Base-by-base conservation (phyloP, 2,329 filamentous ascomycete genomes). In the Colletotrichum spinosum region DNA sequence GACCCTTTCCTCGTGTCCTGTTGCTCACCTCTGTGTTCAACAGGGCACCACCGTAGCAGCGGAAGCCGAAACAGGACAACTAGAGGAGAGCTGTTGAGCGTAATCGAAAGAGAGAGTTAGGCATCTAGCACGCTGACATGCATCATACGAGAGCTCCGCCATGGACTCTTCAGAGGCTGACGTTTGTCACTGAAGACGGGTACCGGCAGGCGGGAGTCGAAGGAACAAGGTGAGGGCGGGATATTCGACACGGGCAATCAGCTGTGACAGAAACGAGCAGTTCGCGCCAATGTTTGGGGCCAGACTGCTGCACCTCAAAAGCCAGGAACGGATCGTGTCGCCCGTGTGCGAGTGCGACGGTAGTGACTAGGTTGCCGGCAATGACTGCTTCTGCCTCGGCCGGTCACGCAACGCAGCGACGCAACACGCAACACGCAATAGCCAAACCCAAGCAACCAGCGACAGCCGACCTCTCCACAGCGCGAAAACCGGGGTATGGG, bases 71-170 rank as follows among this genome's bases (percentile, higher is more conserved):
- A 49, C 53, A 39, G 48, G 17, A 37, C 17, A 52, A n/a, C 37
- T 37, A 15, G 38, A 33, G 17, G 42, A 53, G 51, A 65, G 52
- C 45, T 62, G 58, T 59, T 63, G 52, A 4, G 59, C 33, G 53
- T 37, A 54, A 25, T 1, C 25, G 25, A 25, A 45, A 5, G 58
- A 57, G 41, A 44, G 34, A 44, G 13, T 63, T 53, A 65, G 15
- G 37, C 52, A 56, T 53, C 38, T 48, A 65, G 58, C 58, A 57
- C 58, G 53, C 63, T 57, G 53, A 63, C 48, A 66, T 63, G 59
- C 58, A 63, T 66, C 15, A 53, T 66, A 52, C 46, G 63, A 63
- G 37, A 57, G 63, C 48, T 63, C 59, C 63, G 42, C 63, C 63
- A 66, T 66, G 63, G 53, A 15, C 52, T 53, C 55, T 57, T 49